phyloP scores from a whole-genome alignment of 2,329 filamentous ascomycete species.

The Penicillium occitanis region DNA sequence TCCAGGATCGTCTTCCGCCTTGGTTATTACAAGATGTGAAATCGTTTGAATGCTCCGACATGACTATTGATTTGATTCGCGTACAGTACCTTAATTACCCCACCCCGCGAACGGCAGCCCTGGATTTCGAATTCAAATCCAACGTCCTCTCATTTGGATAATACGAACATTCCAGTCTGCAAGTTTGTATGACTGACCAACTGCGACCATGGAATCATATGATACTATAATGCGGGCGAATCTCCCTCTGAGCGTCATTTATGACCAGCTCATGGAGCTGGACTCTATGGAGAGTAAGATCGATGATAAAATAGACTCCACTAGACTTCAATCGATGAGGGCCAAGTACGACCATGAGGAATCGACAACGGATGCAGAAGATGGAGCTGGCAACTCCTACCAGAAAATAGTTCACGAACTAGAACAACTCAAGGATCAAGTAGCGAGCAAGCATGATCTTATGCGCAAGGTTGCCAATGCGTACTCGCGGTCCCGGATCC shows the following conservation, averaged over 20 bases:
- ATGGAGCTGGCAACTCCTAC: neutral
- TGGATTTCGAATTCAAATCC: too few species aligned
- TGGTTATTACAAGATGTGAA: too few species aligned
- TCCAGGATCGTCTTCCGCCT: too few species aligned
- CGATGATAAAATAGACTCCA: neutral
- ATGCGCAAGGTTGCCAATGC: constrained; percentile 6
- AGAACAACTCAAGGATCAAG: neutral
- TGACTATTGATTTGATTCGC: too few species aligned
- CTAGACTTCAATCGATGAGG: neutral
- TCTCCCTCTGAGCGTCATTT: neutral
- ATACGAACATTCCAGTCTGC: neutral
- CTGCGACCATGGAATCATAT: neutral
- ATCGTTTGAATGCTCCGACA: too few species aligned
- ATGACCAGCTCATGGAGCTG: constrained; percentile 6
- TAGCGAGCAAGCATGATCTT: neutral
- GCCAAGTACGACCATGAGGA: neutral
- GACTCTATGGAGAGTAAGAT: neutral
- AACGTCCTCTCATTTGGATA: neutral
- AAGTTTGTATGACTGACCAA: neutral
- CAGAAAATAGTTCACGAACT: neutral
- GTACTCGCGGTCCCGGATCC: neutral
- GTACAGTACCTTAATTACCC: too few species aligned
- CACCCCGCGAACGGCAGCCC: too few species aligned
- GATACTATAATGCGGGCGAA: neutral
- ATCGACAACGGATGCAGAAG: neutral